phyloP scores from a whole-genome alignment of 768 basidiomycete genomes.

The Tricholoma saponaceum region DNA sequence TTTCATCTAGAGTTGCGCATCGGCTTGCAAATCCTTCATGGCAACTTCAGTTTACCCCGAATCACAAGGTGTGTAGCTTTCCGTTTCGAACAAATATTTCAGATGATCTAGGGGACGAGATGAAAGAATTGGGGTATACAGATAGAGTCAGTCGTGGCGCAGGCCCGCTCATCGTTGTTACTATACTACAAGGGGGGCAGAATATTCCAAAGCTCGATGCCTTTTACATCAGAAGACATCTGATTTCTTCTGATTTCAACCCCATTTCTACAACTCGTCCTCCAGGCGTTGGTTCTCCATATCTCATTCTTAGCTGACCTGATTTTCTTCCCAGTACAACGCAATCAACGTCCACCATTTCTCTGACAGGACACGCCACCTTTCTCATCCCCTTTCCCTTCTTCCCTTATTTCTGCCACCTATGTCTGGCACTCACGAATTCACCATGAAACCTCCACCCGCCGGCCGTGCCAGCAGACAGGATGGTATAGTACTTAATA shows the following conservation, averaged over 20 bases:
- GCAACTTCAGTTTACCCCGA: not conserved
- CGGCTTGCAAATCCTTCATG: not conserved
- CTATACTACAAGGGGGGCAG: no score
- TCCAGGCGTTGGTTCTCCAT: not conserved
- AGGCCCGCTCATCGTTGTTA: no score
- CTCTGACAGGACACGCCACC: not conserved
- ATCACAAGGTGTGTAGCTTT: not conserved
- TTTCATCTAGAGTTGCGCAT: no score
- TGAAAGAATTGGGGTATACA: no score
- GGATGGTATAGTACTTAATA: not conserved
- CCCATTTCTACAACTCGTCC: no score
- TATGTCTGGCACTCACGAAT: not conserved
- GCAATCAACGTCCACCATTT: not conserved
- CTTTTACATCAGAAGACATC: no score
- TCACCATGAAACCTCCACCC: not conserved
- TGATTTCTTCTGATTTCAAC: no score
- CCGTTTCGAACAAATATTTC: not conserved
- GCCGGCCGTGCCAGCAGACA: not conserved
- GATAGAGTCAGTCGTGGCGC: no score
- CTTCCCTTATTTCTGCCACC: not conserved
- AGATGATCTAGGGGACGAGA: no score
- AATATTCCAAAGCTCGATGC: no score
- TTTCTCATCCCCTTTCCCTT: not conserved
- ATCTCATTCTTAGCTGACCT: not conserved
- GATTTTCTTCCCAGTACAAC: not conserved